Evolutionary conservation across 1,284 basidiomycete species (phyloP).

Genomic region (Trichosporon ovoides): DNA sequence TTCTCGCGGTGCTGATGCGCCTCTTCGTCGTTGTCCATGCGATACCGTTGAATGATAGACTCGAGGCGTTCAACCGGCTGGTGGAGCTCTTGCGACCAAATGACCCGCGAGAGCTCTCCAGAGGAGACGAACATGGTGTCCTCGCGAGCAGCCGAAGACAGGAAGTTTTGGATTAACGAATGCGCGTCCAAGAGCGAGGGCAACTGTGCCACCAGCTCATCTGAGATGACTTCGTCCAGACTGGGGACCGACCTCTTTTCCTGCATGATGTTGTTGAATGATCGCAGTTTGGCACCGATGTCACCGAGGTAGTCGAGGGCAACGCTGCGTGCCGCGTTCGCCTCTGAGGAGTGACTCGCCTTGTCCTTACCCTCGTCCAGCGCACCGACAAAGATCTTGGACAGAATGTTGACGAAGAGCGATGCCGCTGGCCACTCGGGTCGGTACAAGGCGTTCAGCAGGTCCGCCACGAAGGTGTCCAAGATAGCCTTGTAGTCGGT

Average conservation of each 20-base stretch:
- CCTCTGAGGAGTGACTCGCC: slow-evolving; percentile 53
- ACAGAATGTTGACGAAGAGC: slow-evolving; percentile 68
- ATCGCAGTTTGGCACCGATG: slow-evolving; percentile 76
- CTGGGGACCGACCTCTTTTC: slow-evolving; percentile 46
- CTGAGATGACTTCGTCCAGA: slow-evolving; percentile 65
- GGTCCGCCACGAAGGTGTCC: slow-evolving; percentile 80
- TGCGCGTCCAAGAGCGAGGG: slow-evolving; percentile 54
- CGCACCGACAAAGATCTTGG: slow-evolving; percentile 76
- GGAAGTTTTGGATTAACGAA: slow-evolving; percentile 52
- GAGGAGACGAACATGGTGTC: slow-evolving; percentile 36
- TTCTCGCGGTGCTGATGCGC: slow-evolving; percentile 23
- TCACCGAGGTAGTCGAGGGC: slow-evolving; percentile 88
- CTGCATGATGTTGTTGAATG: slow-evolving; percentile 41
- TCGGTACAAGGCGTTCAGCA: slow-evolving; percentile 82
- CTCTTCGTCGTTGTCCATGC: slow-evolving; percentile 24
- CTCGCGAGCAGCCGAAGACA: slow-evolving; percentile 27
- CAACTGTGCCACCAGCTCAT: slow-evolving; percentile 55
- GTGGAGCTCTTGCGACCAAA: slow-evolving; percentile 41
- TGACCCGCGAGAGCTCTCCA: slow-evolving; percentile 30
- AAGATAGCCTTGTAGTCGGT: slow-evolving; percentile 85
- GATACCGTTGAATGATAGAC: slow-evolving; percentile 32
- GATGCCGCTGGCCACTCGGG: slow-evolving; percentile 96
- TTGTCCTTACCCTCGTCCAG: slow-evolving; percentile 73
- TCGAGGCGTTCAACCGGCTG: slow-evolving; percentile 23
- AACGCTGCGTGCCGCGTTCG: slow-evolving; percentile 74